These are phyloP conservation scores for Jasminum sambac DNA, from an alignment of 257 asterid genomes.

Conservation along the genomic window DNA sequence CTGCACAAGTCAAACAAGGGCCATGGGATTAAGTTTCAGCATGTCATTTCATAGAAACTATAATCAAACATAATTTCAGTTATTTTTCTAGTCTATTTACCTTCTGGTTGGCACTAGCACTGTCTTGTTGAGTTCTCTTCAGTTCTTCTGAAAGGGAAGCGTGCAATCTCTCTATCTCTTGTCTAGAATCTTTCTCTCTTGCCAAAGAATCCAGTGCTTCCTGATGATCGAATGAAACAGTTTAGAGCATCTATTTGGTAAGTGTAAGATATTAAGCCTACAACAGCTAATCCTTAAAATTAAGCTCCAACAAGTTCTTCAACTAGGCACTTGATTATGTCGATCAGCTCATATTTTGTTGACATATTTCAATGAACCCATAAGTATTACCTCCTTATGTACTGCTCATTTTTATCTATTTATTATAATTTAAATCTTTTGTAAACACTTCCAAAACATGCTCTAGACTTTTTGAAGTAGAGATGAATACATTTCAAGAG, in stretches of 20 bases:
- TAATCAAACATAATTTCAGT: background rate
- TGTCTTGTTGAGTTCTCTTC: constrained; percentile 66
- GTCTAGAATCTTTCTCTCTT: constrained; percentile 70
- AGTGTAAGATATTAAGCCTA: no score
- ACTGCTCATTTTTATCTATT: no score
- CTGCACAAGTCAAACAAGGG: constrained; percentile 32
- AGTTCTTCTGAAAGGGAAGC: constrained; percentile 75
- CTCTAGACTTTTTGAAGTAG: no score
- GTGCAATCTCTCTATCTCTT: constrained; percentile 67
- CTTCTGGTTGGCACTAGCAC: constrained; percentile 33
- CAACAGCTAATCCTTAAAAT: no score
- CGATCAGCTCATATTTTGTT: no score
- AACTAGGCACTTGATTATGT: no score
- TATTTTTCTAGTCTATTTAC: constrained; percentile 5
- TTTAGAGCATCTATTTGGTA: background rate
- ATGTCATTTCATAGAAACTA: background rate
- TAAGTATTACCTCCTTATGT: no score
- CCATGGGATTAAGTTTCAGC: constrained; percentile 4
- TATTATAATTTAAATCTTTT: no score
- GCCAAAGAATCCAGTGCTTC: constrained; percentile 70
- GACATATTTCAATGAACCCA: no score
- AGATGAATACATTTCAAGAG: no score
- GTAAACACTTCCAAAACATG: no score
- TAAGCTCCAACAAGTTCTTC: no score
- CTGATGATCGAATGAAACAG: constrained; percentile 36